Evolutionary conservation across 305 asterid species (phyloP).

Genomic region (Lippia alba): DNA sequence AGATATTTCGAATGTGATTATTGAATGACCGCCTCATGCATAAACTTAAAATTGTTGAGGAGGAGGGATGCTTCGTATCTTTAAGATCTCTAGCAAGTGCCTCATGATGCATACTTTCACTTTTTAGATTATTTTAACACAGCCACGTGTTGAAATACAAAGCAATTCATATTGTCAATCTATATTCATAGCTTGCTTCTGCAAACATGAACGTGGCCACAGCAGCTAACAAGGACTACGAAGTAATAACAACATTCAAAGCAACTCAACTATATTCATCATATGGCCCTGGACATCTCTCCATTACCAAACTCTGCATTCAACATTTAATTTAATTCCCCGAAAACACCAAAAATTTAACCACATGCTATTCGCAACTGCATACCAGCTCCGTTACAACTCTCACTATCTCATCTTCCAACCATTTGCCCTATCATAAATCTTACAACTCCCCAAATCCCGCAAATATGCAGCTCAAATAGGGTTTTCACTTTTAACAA

Average conservation of each 20-base stretch:
- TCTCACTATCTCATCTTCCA: slow-evolving; percentile 6
- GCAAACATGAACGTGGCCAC: background rate
- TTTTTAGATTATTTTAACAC: background rate
- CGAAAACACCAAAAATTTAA: background rate
- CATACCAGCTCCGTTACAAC: slow-evolving; percentile 3
- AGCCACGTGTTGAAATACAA: background rate
- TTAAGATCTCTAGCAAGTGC: too few species aligned
- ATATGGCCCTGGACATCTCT: background rate
- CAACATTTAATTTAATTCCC: background rate
- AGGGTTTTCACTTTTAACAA: slow-evolving; percentile 27
- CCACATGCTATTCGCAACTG: background rate
- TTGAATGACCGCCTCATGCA: too few species aligned
- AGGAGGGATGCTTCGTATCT: too few species aligned
- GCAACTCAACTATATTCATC: background rate
- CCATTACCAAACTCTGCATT: background rate
- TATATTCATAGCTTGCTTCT: background rate
- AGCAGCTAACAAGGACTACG: background rate
- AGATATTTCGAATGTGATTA: slow-evolving; percentile 23
- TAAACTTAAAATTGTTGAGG: too few species aligned
- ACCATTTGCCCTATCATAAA: background rate
- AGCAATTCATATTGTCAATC: background rate
- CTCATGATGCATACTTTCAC: too few species aligned
- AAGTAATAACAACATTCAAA: background rate
- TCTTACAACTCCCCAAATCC: slow-evolving; percentile 11
- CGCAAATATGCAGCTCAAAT: background rate